Evolutionary conservation across 257 asterid species (phyloP).

Genomic region (Fraxinus anomala): DNA sequence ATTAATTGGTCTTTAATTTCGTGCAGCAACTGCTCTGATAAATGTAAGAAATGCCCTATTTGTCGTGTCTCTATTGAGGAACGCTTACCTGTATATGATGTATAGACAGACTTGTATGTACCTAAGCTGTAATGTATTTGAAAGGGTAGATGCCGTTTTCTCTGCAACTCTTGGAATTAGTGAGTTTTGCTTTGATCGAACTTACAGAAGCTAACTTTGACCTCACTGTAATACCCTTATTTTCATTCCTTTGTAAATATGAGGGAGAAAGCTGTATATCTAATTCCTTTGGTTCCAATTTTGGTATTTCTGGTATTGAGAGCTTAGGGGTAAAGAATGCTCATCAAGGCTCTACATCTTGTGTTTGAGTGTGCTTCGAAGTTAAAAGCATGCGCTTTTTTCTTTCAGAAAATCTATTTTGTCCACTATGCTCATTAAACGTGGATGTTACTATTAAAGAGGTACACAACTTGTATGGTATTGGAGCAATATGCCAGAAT

Average conservation of each 20-base stretch:
- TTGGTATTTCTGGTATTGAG: not conserved
- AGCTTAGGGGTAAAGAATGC: too few species aligned
- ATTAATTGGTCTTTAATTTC: conserved; percentile 23
- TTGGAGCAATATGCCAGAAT: too few species aligned
- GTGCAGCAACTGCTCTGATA: conserved; percentile 77
- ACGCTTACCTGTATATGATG: conserved; percentile 92
- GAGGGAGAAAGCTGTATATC: conserved; percentile 40
- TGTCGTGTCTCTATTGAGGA: conserved; percentile 75
- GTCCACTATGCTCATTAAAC: too few species aligned
- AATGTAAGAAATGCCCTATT: conserved; percentile 89
- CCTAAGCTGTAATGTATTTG: not conserved
- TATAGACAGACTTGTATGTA: conserved; percentile 47
- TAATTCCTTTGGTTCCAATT: conserved; percentile 22
- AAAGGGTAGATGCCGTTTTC: conserved; percentile 10
- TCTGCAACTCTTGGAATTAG: conserved; percentile 26
- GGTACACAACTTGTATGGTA: too few species aligned
- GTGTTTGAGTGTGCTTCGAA: too few species aligned
- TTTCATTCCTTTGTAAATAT: conserved; percentile 31
- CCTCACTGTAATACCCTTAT: conserved; percentile 24
- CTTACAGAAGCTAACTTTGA: conserved; percentile 43
- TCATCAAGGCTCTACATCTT: too few species aligned
- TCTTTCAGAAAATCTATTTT: too few species aligned
- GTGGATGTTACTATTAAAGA: too few species aligned
- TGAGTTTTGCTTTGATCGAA: conserved; percentile 31
- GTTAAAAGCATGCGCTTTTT: too few species aligned